These are phyloP conservation scores for Phyllosticta paracitricarpa DNA, from an alignment of 2,329 filamentous ascomycete genomes.

Conservation along the genomic window DNA sequence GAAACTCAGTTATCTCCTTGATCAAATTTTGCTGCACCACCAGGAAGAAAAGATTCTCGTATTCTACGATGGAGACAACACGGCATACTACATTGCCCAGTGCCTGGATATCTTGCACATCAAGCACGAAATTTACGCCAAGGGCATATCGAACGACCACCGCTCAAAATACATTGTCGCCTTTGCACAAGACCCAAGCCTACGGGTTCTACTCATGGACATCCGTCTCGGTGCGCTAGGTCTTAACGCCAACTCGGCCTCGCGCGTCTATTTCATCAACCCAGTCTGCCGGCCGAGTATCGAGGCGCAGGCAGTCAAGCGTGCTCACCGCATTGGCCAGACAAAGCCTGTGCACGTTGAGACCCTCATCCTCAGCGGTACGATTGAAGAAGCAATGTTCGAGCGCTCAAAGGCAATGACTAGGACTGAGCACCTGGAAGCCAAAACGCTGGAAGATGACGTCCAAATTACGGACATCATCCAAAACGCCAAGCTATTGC, in stretches of 20 bases:
- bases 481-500: conserved; percentile 43
- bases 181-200: conserved; percentile 60
- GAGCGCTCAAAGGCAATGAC: conserved; percentile 66
- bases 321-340: conserved; percentile 81
- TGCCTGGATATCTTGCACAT: conserved; percentile 63
- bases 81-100: conserved; percentile 76
- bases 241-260: conserved; percentile 73
- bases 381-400: conserved; percentile 77
- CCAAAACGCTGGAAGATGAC: conserved; percentile 50
- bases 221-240: conserved; percentile 83
- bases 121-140: conserved; percentile 57
- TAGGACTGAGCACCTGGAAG: conserved; percentile 44
- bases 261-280: conserved; percentile 79
- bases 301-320: conserved; percentile 84
- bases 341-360: conserved; percentile 70
- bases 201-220: conserved; percentile 81
- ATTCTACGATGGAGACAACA: conserved; percentile 84
- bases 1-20: conserved; percentile 78
- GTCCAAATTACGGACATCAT: conserved; percentile 49
- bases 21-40: conserved; percentile 59
- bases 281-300: conserved; percentile 77
- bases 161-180: conserved; percentile 67
- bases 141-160: conserved; percentile 48
- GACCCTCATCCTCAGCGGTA: conserved; percentile 69
- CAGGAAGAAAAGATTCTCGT: conserved; percentile 74